Base-by-base conservation (phyloP, 148 eudicot genomes). In the Chenopodium album region DNA sequence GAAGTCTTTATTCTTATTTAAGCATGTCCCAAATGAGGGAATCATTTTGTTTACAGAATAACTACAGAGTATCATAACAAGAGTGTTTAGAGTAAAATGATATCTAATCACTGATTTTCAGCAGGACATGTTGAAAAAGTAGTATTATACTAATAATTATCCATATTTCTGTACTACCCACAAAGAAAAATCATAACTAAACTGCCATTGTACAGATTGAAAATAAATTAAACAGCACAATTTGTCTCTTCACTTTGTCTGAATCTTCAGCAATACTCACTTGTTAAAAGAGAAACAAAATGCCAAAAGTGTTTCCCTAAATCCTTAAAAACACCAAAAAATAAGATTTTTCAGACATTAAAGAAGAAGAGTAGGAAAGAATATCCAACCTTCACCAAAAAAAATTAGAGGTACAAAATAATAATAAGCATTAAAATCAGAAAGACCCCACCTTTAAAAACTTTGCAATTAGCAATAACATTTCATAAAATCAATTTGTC, bases 211-310 rank as follows among this genome's bases (percentile, higher is more conserved):
- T 23, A 34, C 72, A 80, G 65, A 71, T 77, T 52, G 17, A 34
- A 86, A 50, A 69, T 71, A 74, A 59, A 78, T 7, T 29, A 73
- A 78, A 83, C 82, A 86, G 81, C 86, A 80, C 77, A 83, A 73
- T 77, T 80, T 86, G 84, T 81, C 84, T 63, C 80, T 80, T 66
- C 16, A 62, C 47, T 83, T 50, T 84, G 81, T 79, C 85, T 64
- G 17, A 81, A 83, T 84, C 90, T 90, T 89, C 87, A 84, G 76
- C 84, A 84, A 78, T 71, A 84, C 89, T 73, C 83, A 70, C 44
- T 72, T 67, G 48, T 72, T 52, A n/a, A 64, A 56, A 81, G 75
- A 73, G 52, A 73, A 76, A 84, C 74, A 71, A 23, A 69, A 79
- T 72, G 28, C 50, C 78, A 83, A 65, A 82, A 63, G 83, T 79